Conservation (phyloP, 2,329 filamentous ascomycete species). For the Acarospora socialis region DNA sequence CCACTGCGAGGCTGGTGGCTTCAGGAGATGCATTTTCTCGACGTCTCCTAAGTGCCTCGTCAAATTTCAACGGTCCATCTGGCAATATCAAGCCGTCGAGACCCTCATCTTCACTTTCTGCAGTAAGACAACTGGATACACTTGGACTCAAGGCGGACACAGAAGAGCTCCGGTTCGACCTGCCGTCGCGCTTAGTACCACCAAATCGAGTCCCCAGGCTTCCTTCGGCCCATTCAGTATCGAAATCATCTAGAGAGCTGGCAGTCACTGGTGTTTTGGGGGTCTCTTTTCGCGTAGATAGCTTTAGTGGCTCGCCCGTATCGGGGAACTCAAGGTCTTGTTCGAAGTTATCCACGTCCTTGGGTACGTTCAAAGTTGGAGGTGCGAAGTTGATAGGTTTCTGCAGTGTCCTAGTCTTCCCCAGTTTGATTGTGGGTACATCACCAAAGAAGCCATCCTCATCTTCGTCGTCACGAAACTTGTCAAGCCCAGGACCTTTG, state of each 20-base stretch:
- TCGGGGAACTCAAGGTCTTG: conserved; percentile 57
- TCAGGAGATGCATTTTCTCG: conserved; percentile 36
- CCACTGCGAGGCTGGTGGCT: conserved; percentile 22
- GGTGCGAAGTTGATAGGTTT: conserved; percentile 41
- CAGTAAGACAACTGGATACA: conserved; percentile 76
- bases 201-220: conserved; percentile 83
- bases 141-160: conserved; percentile 84
- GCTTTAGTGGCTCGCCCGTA: conserved; percentile 46
- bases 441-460: conserved; percentile 52
- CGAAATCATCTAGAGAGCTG: conserved; percentile 58
- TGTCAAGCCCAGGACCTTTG: conserved; percentile 42
- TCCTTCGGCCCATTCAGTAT: conserved; percentile 75
- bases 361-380: conserved; percentile 31
- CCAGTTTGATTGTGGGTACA: conserved; percentile 52
- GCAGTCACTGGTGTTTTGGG: conserved; percentile 43
- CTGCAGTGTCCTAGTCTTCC: conserved; percentile 41
- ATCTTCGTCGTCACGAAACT: conserved; percentile 47
- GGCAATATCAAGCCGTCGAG: conserved; percentile 82
- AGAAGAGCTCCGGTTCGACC: conserved; percentile 71
- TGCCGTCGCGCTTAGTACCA: conserved; percentile 67
- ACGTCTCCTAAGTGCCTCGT: conserved; percentile 59
- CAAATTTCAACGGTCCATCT: conserved; percentile 67
- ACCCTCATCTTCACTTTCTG: conserved; percentile 86
- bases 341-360: conserved; percentile 53
- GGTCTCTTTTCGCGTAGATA: conserved; percentile 46